A percentile compares a stretch with the other conserved stretches of the same genome.
These are phyloP conservation scores for Colletotrichum sp. DNA, from an alignment of 2,329 filamentous ascomycete genomes.

Conservation along the genomic window DNA sequence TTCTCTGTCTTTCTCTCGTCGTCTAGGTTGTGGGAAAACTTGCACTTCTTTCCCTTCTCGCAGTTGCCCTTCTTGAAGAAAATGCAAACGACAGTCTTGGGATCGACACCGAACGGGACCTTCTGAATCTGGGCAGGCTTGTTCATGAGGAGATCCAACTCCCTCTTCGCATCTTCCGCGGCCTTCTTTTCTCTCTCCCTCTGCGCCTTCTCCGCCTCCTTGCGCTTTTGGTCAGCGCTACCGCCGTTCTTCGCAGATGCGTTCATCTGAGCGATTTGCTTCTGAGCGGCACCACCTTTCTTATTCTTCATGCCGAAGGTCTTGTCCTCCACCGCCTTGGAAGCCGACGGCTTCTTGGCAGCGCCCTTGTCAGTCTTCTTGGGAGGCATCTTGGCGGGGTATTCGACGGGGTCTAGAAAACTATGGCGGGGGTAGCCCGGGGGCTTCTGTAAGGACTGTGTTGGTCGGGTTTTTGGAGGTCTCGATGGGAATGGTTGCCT, in stretches of 20 bases:
- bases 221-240: constrained; percentile 86
- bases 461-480: background rate
- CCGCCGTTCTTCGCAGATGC: constrained; percentile 75
- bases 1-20: constrained; percentile 93
- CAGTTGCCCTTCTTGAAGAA: constrained; percentile 98
- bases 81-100: constrained; percentile 94
- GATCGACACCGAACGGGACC: constrained; percentile 95
- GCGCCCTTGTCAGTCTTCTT: constrained; percentile 59
- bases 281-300: constrained; percentile 91
- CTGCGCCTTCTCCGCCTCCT: constrained; percentile 66
- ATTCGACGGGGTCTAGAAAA: constrained; percentile 14
- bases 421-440: background rate
- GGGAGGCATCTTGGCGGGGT: constrained; percentile 68
- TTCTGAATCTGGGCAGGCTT: constrained; percentile 97
- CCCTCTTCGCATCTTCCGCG: constrained; percentile 81
- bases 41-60: constrained; percentile 97
- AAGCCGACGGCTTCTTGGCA: constrained; percentile 57
- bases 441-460: background rate
- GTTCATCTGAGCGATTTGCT: constrained; percentile 83
- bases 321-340: constrained; percentile 84
- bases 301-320: constrained; percentile 99
- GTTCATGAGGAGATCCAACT: constrained; percentile 82
- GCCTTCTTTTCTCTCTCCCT: constrained; percentile 90
- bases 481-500: background rate
- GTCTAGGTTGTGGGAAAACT: constrained; percentile 91